A percentile compares a stretch with the other conserved stretches of the same genome.
phyloP scores from a whole-genome alignment of 345 rosid genomes.

The Camelina neglecta region DNA sequence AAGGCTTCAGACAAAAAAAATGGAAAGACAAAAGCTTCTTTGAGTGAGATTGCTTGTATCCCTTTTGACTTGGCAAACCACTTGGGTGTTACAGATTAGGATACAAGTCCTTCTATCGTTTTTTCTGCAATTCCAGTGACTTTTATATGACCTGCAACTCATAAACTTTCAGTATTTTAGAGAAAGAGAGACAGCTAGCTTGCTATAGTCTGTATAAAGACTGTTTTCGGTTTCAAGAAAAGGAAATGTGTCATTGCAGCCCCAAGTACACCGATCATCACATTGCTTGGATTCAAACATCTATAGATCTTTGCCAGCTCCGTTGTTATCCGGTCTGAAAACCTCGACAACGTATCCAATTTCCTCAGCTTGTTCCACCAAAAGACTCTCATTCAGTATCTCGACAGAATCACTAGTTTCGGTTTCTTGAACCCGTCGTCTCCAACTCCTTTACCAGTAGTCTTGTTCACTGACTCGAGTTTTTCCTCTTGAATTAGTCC shows the following conservation, averaged over 20 bases:
- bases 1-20: not conserved
- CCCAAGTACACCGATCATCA: conserved; percentile 82
- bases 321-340: conserved; percentile 61
- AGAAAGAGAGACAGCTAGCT: not conserved
- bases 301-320: conserved; percentile 72
- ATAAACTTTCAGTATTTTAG: conserved; percentile 14
- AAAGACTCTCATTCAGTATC: conserved; percentile 56
- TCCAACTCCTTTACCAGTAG: not conserved
- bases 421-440: conserved; percentile 47
- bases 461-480: conserved; percentile 11
- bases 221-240: conserved; percentile 67
- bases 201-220: conserved; percentile 57
- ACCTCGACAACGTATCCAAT: conserved; percentile 66
- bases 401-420: conserved; percentile 60
- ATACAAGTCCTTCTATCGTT: not conserved
- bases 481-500: conserved; percentile 55
- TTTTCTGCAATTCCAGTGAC: conserved; percentile 1
- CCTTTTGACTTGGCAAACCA: conserved; percentile 1
- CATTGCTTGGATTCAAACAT: conserved; percentile 66
- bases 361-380: conserved; percentile 59
- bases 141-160: conserved; percentile 3
- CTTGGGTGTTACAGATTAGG: not conserved
- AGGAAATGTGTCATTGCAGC: conserved; percentile 92
- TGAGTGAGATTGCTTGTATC: conserved; percentile 13
- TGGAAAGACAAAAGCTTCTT: not conserved